Evolutionary conservation across 2,329 filamentous ascomycete species (phyloP), one percentile per base, ranked within the genome.

Genomic region (Salinomyces thailandicus): DNA sequence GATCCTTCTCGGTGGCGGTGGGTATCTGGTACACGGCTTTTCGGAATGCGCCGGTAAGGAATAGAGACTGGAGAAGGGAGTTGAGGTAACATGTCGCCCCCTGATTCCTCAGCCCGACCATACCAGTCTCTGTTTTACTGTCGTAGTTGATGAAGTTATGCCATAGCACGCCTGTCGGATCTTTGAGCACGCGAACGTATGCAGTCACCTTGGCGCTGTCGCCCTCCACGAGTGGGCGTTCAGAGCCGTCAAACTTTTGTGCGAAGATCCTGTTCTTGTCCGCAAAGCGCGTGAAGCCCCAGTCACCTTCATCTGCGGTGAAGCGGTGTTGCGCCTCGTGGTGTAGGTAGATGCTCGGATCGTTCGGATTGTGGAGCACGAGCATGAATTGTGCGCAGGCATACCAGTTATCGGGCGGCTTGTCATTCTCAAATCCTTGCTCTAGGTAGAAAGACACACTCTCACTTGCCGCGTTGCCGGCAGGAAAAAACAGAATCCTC

Each of bases 1-100:
- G 77, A 47, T 79, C 81, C 41, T 84, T 77, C 43, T 95, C 86
- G 35, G 81, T 70, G 46, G 89, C 79, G 2, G 91, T 98, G 3
- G 91, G 91, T 44, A 98, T 98, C 63, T 94, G 81, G 60, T 98
- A 98, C 9, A 96, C 85, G 41, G 91, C 89, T 72, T 94, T 93
- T 57, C 91, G 81, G 66, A 98, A 98, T 26, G 83, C 80, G 58
- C 94, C 95, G 29, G 76, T 66, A 43, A 63, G 61, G 54, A 68
- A 66, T 37, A 70, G 48, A 13, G 62, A 63, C 48, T 63, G 62
- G 3, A 66, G 52, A 11, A 67, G 59, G 12, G 65, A 68, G 48
- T 71, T 71, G 12, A 71, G 60, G 44, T 71, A 71, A 53, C 68
- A 71, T 8, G 68, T 71, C 24, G 91, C 91, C 46, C 91, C 91